Base-by-base conservation (phyloP, 2,329 filamentous ascomycete species). In the Calcarisporium arbuscula region DNA sequence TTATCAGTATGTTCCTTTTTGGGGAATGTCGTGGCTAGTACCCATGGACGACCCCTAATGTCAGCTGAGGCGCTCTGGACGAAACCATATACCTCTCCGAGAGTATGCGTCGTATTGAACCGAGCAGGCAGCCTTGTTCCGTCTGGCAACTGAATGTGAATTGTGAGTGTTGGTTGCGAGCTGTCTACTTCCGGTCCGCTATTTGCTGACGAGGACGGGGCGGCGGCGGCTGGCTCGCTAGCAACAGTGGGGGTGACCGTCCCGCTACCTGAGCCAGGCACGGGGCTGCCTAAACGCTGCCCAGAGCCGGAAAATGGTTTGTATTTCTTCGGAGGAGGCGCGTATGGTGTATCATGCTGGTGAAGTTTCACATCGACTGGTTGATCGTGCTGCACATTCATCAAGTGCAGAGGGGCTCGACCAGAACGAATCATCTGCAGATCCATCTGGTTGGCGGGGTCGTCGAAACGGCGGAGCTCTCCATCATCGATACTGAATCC, bases 401-500 rank as follows among this genome's bases (percentile, higher is more conserved):
- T 80, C 5, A 94, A 70, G 45, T 86, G 79, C 9, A 88, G 65
- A 6, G 85, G 85, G 1, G 85, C 85, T 14, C 83, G 77, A 8
- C 85, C 85, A 15, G 75, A 71, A 40, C 85, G 77, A 49, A 92
- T 92, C 70, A 88, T 81, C 38, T 77, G 68, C 28, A 92, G 67
- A 34, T 83, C 82, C 32, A 71, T 68, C 19, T 79, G 75, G 54
- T 90, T 88, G 19, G 71, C 72, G 0, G 85, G 84, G 55, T 92
- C 85, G 49, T 89, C 82, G 52, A 85, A 90, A 36, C 84, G 77
- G 54, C 75, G 80, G 23, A 92, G 74, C 30, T 80, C 74, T 19
- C 86, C 86, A 50, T 92, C 84, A 40, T 89, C 85, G 41, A 94
- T 79, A 44, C 84, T 90, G 62, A 92, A 90, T 11, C 86, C 86